Conservation (phyloP, 176 grass and related monocot genomes). For the Oryza meridionalis region DNA sequence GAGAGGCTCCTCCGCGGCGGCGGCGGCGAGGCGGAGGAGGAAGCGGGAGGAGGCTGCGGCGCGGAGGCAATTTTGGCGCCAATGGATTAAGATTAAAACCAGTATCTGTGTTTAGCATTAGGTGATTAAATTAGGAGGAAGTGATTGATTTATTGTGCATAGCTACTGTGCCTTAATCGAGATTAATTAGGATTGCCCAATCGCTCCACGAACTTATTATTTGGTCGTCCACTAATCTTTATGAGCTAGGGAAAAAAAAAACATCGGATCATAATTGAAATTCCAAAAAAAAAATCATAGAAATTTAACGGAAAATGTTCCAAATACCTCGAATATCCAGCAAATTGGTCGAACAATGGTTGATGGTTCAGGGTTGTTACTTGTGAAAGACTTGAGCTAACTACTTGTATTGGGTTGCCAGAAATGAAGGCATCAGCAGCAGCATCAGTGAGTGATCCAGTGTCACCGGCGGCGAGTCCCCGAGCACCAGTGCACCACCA, state of each 20-base stretch:
- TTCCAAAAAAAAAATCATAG: not conserved
- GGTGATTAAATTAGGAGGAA: not conserved
- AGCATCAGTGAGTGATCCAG: not conserved
- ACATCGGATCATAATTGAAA: not conserved
- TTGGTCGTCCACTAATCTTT: not conserved
- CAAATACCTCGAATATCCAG: not conserved
- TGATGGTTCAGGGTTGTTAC: not conserved
- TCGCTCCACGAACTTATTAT: not conserved
- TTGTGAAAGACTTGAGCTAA: not conserved
- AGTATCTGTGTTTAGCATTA: not conserved
- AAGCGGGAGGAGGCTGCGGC: not conserved
- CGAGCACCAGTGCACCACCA: not conserved
- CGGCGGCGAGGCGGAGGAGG: not conserved
- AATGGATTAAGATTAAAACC: not conserved
- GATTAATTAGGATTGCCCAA: not conserved
- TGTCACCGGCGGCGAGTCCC: not conserved
- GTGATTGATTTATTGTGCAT: not conserved
- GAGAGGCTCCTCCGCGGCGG: conserved; percentile 19
- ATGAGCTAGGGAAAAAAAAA: not conserved
- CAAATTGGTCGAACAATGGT: not conserved
- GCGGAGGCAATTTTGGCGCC: not conserved
- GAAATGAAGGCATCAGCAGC: not conserved
- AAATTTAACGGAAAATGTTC: not conserved
- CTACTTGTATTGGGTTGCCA: not conserved
- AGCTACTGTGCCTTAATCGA: not conserved